Base-by-base conservation (phyloP, 805 yeast genomes). In the Cyberlindnera nakhonratchasimensis region DNA sequence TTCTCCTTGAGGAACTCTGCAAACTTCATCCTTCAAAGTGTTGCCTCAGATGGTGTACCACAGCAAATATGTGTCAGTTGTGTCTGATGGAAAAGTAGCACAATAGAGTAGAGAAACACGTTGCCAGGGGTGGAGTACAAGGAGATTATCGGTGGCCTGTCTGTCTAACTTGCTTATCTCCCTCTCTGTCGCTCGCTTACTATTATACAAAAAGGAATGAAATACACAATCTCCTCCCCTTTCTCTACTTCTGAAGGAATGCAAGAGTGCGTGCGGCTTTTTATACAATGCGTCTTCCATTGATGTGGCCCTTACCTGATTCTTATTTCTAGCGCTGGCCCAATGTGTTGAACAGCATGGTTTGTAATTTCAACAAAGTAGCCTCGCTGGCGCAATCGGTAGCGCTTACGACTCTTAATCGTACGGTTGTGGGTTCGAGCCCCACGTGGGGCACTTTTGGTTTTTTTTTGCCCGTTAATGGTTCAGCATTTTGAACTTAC, bases 351-450 rank as follows among this genome's bases (percentile, higher is more conserved):
- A 36, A 28, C 33, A 20, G 26, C 22, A 11, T 4, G 13, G 13
- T 26, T 33, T 28, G 16, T 14, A 7, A 11, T 13, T 9, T 4
- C 37, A 33, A 33, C 36, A 28, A 33, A 33, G 28, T 33, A 5
- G 36, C 36, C 36, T 33, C 57, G 62, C 61, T 56, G 60, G 61
- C 62, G 59, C 62, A 58, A 58, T 58, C 62, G 62, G 62, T 58
- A 58, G 62, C 61, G 61, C 61, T 50, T 54, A 54, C 59, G 62
- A 58, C 62, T 58, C 62, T 58, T 58, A 58, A 58, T 57, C 62
- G 59, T 54, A 56, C 56, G 61, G 62, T 53, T 58, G 62, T 51
- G 62, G 61, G 62, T 58, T 58, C 62, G 62, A 58, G 62, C 62
- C 62, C 61, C 62, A 51, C 61, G 61, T 58, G 51, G 61, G 60